Evolutionary conservation across 2,329 filamentous ascomycete species (phyloP), one percentile per base, ranked within the genome.

Genomic region (Fusarium sp.): DNA sequence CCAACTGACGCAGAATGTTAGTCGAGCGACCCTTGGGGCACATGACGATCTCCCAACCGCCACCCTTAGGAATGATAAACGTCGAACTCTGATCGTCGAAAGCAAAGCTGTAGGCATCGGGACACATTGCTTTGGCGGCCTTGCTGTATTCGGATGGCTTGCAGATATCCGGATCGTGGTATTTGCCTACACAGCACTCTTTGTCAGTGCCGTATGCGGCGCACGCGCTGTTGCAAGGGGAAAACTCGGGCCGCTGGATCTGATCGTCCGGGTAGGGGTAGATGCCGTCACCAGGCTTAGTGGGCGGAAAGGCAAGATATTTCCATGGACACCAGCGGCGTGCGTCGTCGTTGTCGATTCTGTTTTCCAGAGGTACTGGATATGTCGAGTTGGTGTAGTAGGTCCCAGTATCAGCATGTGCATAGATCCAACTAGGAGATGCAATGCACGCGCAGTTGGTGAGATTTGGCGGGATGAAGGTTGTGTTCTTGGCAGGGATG

Each of bases 51-150:
- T 95, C 91, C 86, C 93, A 97, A 0, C 93, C 93, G 25, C 92
- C 93, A 20, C 94, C 94, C 13, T 82, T 86, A 3, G 90, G 90
- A 38, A 92, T 85, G 75, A 91, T 90, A 76, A 92, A 92, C 0
- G 90, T 92, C 18, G 87, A 89, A 33, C 85, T 84, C 70, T 85
- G 83, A 77, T 91, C 89, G 74, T 91, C 88, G 81, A 90, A 90
- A 60, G 93, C 91, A 80, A 90, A 97, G 78, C 92, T 94, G 83
- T 97, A 97, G 4, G 94, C 94, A 82, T 97, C 94, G 1, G 94
- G 94, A 80, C 94, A 97, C 14, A 96, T 88, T 5, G 83, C 84
- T 85, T 97, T 97, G 63, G 93, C 93, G 13, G 86, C 86, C 68
- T 86, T 89, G 74, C 91, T 91, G 84, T 95, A 97, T 45, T 89